A percentile compares a stretch with the other conserved stretches of the same genome.
These are phyloP conservation scores for Arthrobotrys megalospora DNA, from an alignment of 2,329 filamentous ascomycete genomes.

Conservation along the genomic window DNA sequence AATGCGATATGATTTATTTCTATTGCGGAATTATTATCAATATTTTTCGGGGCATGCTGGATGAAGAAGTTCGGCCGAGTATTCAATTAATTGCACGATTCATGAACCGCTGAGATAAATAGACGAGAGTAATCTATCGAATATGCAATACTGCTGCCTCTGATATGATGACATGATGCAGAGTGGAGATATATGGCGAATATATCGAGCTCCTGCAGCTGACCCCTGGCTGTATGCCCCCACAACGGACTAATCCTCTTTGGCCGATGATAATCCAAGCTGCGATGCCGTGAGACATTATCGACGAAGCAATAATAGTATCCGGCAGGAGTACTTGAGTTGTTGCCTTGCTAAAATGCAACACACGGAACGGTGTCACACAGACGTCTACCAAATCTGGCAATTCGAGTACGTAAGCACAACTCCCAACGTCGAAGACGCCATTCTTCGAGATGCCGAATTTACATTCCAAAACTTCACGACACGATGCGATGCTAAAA, in stretches of 20 bases:
- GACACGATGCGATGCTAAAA: neutral
- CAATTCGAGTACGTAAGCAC: constrained; percentile 26
- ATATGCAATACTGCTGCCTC: neutral
- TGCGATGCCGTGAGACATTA: neutral
- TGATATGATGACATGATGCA: neutral
- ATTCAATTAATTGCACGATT: constrained; percentile 2
- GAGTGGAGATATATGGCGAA: constrained; percentile 3
- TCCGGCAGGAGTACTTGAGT: neutral
- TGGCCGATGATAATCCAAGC: neutral
- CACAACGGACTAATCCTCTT: constrained; percentile 18
- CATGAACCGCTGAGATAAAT: neutral
- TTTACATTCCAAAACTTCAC: constrained; percentile 8
- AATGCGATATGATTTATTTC: neutral
- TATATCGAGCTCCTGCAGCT: constrained; percentile 23
- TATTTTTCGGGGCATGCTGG: neutral
- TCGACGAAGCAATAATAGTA: neutral
- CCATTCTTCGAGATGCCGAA: constrained; percentile 27
- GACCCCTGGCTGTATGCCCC: neutral
- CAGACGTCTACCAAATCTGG: constrained; percentile 20
- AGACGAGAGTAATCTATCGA: neutral
- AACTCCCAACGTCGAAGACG: constrained; percentile 14
- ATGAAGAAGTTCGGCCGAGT: constrained; percentile 4
- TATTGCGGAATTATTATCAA: neutral
- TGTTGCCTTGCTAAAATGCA: constrained; percentile 28
- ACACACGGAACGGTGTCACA: constrained; percentile 14